Base-by-base conservation (phyloP, 768 basidiomycete genomes). In the Russula sp. region DNA sequence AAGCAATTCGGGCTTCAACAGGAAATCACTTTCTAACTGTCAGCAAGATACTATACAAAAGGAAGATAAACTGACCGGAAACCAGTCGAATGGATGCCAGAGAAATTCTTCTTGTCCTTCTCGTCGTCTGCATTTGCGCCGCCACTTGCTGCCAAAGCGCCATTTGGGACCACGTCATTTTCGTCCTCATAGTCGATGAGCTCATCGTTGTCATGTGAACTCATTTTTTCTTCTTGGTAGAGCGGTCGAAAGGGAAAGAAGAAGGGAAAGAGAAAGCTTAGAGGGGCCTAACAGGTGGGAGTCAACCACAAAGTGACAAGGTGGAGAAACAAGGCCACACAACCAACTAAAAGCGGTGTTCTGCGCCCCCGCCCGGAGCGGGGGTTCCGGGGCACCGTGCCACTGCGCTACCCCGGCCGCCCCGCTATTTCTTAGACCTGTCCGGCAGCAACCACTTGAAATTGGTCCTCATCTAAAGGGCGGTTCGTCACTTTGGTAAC, bases 41-140 rank as follows among this genome's bases (percentile, higher is more conserved):
- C 47, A 66, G 66, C 32, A 46, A 52, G 20, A 38, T 42, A 38
- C 49, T 32, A 43, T 14, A 62, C 34, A 45, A 55, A 22, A 58
- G 18, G 9, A 45, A 5, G 14, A 48, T 25, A 29, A 34, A 72
- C 84, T 59, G 59, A 95, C 95, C 97, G 85, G 78, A 99, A 99
- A 61, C 97, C 97, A 65, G 97, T 99, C n/a, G 95, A 95, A 80
- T 99, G 97, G 70, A 99, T 98, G 35, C 97, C 97, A 63, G 97
- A 96, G 72, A 96, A 98, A 74, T 96, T 97, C 84, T 95, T 96
- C 82, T 93, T 93, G 69, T 91, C 90, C 75, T 90, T 92, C 68
- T 87, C 88, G 65, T 67, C 64, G 48, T 71, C 70, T 63, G 77
- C 84, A 48, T 75, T 81, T 25, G 81, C 79, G 60, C 77, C 80